Conservation (phyloP, 108 stramenopile species). For the Fistulifera pelliculosa region DNA sequence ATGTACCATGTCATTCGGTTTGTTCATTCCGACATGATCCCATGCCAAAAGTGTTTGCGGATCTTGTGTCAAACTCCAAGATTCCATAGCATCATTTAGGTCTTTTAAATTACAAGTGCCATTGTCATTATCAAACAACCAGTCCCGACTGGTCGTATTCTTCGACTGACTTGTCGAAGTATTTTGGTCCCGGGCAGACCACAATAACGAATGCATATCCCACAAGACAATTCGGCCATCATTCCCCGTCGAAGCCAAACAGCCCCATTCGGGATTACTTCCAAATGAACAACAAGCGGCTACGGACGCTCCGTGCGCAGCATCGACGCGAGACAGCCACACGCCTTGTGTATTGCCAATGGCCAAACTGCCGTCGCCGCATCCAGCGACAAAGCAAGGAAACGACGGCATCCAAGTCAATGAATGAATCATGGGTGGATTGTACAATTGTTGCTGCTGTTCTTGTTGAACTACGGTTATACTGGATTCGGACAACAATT, state of each 20-base stretch:
- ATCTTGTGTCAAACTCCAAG: not conserved
- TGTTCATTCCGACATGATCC: slow-evolving; percentile 25
- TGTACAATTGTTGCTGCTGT: slow-evolving; percentile 50
- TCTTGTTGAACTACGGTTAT: slow-evolving; percentile 3
- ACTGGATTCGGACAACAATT: not conserved
- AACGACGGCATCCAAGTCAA: slow-evolving; percentile 71
- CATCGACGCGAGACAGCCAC: slow-evolving; percentile 14
- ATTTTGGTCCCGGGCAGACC: not conserved
- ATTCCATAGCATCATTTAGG: not conserved
- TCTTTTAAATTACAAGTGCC: slow-evolving; percentile 9
- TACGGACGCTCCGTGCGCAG: not conserved
- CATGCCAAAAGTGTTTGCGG: slow-evolving; percentile 4
- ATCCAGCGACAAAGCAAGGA: slow-evolving; percentile 46
- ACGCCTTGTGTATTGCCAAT: slow-evolving; percentile 24
- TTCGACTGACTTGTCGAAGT: slow-evolving; percentile 7
- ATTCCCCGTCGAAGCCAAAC: slow-evolving; percentile 2
- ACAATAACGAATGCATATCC: not conserved
- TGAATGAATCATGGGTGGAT: slow-evolving; percentile 78
- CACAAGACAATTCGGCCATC: slow-evolving; percentile 3
- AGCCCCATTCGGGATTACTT: slow-evolving; percentile 14
- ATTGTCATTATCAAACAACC: slow-evolving; percentile 9
- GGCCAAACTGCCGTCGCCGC: slow-evolving; percentile 61
- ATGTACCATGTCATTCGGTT: slow-evolving; percentile 26
- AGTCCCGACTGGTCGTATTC: slow-evolving; percentile 2
- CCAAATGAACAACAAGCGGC: slow-evolving; percentile 1